phyloP scores from a whole-genome alignment of 345 rosid genomes.

The Eucalyptus curtisii region DNA sequence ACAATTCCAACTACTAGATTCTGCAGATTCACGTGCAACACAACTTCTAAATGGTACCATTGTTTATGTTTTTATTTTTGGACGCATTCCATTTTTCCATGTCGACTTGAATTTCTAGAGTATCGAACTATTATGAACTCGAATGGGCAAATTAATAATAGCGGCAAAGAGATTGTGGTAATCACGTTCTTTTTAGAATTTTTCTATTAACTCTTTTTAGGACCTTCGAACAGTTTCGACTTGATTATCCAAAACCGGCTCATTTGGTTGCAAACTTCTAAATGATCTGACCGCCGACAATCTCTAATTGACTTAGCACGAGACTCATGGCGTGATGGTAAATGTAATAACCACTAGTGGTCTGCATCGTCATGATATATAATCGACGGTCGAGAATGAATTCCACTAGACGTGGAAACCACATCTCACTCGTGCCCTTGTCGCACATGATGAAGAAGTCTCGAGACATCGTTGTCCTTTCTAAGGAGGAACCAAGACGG shows the following conservation, averaged over 20 bases:
- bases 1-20: background rate
- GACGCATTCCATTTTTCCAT: background rate
- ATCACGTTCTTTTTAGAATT: background rate
- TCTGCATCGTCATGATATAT: rapidly evolving
- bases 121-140: background rate
- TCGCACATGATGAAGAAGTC: background rate
- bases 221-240: background rate
- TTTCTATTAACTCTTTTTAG: background rate
- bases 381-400: background rate
- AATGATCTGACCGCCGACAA: background rate
- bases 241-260: background rate
- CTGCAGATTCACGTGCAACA: rapidly evolving
- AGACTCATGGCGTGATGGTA: background rate
- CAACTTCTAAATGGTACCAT: background rate
- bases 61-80: background rate
- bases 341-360: background rate
- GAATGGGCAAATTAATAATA: background rate
- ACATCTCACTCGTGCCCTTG: background rate
- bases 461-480: background rate
- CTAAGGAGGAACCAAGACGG: background rate
- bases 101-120: background rate
- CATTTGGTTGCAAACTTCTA: background rate
- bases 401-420: background rate
- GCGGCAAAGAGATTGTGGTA: background rate
- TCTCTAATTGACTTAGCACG: background rate